Percentiles rank a stretch among this genome's conserved stretches.
These are phyloP conservation scores for Aspergillus spinulosporus DNA, from an alignment of 2,329 filamentous ascomycete species.

Conservation along the genomic window DNA sequence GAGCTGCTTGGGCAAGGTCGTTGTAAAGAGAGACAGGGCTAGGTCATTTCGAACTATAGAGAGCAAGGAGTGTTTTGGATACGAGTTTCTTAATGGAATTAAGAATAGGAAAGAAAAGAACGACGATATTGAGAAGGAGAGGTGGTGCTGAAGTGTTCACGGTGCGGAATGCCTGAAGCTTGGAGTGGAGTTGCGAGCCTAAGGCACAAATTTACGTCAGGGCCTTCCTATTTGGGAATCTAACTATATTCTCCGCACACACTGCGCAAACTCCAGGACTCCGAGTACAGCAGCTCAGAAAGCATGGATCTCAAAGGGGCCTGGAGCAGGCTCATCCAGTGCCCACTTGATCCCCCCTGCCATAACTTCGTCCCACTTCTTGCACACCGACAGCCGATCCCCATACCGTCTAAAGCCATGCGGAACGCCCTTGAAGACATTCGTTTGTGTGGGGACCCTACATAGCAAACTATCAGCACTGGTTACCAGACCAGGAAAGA, in stretches of 20 bases:
- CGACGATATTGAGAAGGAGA: conserved; percentile 3
- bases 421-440: conserved; percentile 55
- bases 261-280: too few relatives aligned
- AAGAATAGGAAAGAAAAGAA: conserved; percentile 11
- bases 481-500: background rate
- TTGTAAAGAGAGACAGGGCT: conserved; percentile 5
- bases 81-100: background rate
- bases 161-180: conserved; percentile 1
- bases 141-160: conserved; percentile 1
- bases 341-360: conserved; percentile 33
- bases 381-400: conserved; percentile 24
- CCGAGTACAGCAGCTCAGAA: background rate
- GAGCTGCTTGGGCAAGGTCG: background rate
- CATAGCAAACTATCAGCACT: background rate
- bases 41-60: conserved; percentile 9
- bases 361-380: conserved; percentile 34
- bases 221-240: background rate
- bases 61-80: background rate
- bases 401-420: conserved; percentile 50
- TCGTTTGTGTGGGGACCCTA: conserved; percentile 51
- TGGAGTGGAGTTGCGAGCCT: conserved; percentile 2
- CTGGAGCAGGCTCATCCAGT: conserved; percentile 23
- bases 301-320: conserved; percentile 8
- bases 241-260: background rate
- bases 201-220: background rate